These are phyloP conservation scores for Chiua virens DNA, from an alignment of 768 basidiomycete genomes.

Conservation along the genomic window DNA sequence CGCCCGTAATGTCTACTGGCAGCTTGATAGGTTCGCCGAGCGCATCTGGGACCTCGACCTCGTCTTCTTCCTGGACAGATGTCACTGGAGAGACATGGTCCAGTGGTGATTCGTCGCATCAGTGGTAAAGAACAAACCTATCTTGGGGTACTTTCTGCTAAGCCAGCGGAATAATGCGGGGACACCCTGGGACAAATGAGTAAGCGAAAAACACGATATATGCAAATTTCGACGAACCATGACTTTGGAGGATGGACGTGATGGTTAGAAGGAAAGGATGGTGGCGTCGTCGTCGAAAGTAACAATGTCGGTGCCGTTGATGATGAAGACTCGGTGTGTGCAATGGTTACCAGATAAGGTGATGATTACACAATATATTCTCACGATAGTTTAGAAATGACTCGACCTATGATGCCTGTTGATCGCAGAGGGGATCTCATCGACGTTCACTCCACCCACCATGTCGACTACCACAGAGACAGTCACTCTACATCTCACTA, in stretches of 20 bases:
- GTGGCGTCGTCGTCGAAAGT: constrained; percentile 3
- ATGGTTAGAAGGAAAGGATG: not conserved
- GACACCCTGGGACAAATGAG: constrained; percentile 69
- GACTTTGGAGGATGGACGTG: not conserved
- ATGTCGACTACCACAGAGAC: constrained; percentile 29
- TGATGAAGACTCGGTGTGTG: not conserved
- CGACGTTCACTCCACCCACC: not conserved
- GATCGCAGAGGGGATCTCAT: not conserved
- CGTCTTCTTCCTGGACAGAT: constrained; percentile 85
- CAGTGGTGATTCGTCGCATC: not conserved
- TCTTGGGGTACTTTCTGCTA: constrained; percentile 98
- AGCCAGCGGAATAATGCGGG: constrained; percentile 98
- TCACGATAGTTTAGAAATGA: constrained; percentile 19
- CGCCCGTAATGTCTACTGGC: constrained; percentile 73
- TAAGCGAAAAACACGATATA: not conserved
- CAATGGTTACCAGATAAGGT: constrained; percentile 8
- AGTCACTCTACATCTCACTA: constrained; percentile 1
- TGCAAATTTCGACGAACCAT: constrained; percentile 19
- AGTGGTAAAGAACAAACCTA: constrained; percentile 52
- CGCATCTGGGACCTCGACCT: constrained; percentile 62
- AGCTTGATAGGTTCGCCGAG: constrained; percentile 67
- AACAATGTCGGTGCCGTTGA: not conserved
- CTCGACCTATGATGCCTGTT: constrained; percentile 3
- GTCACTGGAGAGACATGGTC: constrained; percentile 44
- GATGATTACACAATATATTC: constrained; percentile 18